phyloP scores from a whole-genome alignment of 352 stramenopile species.

The Vaucheria bursata region DNA sequence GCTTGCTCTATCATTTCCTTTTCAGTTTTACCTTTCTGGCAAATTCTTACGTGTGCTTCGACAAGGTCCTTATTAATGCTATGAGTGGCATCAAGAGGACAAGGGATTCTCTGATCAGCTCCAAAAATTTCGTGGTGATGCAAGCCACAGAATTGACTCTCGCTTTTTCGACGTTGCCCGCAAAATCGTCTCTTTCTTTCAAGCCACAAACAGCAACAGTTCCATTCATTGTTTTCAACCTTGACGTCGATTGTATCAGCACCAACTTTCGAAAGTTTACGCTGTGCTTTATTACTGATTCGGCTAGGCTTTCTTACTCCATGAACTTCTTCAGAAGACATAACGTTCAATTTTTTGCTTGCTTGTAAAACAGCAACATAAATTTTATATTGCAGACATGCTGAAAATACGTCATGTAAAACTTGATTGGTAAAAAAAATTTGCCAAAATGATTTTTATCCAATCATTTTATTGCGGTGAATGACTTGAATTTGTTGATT shows the following conservation, averaged over 20 bases:
- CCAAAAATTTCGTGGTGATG: not conserved
- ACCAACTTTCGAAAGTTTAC: not conserved
- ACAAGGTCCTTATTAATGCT: not conserved
- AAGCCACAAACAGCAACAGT: not conserved
- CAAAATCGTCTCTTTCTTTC: not conserved
- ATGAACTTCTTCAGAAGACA: too few species aligned
- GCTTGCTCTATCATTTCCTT: conserved; percentile 4
- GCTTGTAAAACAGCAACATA: too few species aligned
- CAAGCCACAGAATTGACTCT: not conserved
- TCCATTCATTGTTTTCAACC: too few species aligned
- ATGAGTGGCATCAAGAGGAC: not conserved
- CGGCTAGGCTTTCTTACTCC: not conserved
- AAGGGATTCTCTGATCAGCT: not conserved
- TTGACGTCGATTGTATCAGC: not conserved
- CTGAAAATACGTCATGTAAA: too few species aligned
- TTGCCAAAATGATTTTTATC: too few species aligned
- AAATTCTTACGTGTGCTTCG: conserved; percentile 7
- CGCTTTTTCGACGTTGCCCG: not conserved
- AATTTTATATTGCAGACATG: too few species aligned
- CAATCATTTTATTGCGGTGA: too few species aligned
- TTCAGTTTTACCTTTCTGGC: conserved; percentile 8
- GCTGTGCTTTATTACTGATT: not conserved
- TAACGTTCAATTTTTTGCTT: too few species aligned
- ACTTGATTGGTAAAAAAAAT: too few species aligned
- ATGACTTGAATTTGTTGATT: too few species aligned